Base-by-base conservation (phyloP, 176 grass and related monocot species). In the Coix lacrymajobi region DNA sequence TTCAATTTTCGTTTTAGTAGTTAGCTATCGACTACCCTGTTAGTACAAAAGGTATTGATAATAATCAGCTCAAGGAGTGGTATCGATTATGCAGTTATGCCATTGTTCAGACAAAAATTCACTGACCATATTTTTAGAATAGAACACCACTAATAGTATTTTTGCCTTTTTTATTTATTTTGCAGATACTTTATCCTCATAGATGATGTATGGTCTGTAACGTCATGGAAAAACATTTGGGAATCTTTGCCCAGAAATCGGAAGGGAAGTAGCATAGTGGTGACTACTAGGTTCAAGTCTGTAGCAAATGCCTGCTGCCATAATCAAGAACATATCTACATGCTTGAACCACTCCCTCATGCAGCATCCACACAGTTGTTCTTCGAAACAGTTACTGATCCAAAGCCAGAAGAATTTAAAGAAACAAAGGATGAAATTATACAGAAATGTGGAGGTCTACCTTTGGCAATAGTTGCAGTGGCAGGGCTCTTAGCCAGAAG, bases 101-200 rank as follows among this genome's bases (percentile, higher is more conserved):
- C 2, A 48, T 1, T 48, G 1, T 17, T 48, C 45, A 48, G 45
- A 48, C 45, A 48, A 48, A 64, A 17, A 32, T 32, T 8, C 14
- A n/a, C n/a, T n/a, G 44, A 64, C 29, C 25, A 5, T 26, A 4
- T 25, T 64, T 3, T 32, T 64, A 64, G 14, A n/a, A n/a, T 64
- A 64, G 14, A 64, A 64, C 29, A 5, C 62, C 62, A 64, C 6
- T 32, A n/a, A 65, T 33, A 33, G 6, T 49, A 17, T 43, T 15
- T 5, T 15, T 15, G 14, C 0, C 43, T 1, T 7, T 10, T 2
- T 19, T 19, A 5, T 49, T 20, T 0, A 17, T 3, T 7, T 19
- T 1, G 3, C 16, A 73, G 70, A 0, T 73, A 51, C 28, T 20
- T 73, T 51, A 3, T 73, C 8, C 33, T 33, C 0, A 1, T 73